These are phyloP conservation scores for Venturia asperata DNA, from an alignment of 2,329 filamentous ascomycete genomes.

Conservation along the genomic window DNA sequence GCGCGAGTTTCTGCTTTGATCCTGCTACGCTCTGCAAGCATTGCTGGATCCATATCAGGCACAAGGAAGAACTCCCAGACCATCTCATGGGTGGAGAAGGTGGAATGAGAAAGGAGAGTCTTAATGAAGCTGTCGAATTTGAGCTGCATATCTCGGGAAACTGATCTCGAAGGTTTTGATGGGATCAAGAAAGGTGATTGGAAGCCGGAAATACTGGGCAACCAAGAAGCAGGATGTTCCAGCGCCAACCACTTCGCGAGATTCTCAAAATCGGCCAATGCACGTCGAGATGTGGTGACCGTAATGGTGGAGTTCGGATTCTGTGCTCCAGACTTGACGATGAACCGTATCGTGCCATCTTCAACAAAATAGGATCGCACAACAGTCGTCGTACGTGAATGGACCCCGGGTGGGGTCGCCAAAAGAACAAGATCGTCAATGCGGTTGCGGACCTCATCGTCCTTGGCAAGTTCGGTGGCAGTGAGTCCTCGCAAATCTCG, in stretches of 20 bases:
- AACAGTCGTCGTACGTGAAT: slow-evolving; percentile 82
- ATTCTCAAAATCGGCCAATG: slow-evolving; percentile 83
- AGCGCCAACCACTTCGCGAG: slow-evolving; percentile 73
- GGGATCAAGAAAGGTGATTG: slow-evolving; percentile 89
- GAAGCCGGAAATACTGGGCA: slow-evolving; percentile 56
- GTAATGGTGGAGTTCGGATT: slow-evolving; percentile 78
- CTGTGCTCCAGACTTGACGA: slow-evolving; percentile 87
- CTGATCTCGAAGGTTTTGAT: slow-evolving; percentile 78
- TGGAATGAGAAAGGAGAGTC: slow-evolving; percentile 78
- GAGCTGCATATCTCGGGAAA: slow-evolving; percentile 80
- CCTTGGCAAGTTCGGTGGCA: slow-evolving; percentile 92
- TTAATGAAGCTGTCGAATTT: slow-evolving; percentile 82
- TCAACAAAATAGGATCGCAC: slow-evolving; percentile 96
- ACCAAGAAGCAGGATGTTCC: slow-evolving; percentile 93
- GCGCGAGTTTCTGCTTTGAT: slow-evolving; percentile 76
- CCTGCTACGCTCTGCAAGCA: slow-evolving; percentile 81
- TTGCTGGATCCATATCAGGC: slow-evolving; percentile 80
- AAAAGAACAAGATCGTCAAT: slow-evolving; percentile 92
- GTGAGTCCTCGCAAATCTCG: slow-evolving; percentile 84
- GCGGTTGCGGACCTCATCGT: slow-evolving; percentile 92
- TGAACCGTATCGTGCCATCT: slow-evolving; percentile 84
- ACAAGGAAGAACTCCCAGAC: slow-evolving; percentile 99
- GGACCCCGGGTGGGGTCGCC: slow-evolving; percentile 56
- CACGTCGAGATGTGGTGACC: slow-evolving; percentile 87
- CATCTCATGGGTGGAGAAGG: slow-evolving; percentile 93